Base-by-base conservation (phyloP, 148 eudicot species). In the Fagopyrum tataricum region DNA sequence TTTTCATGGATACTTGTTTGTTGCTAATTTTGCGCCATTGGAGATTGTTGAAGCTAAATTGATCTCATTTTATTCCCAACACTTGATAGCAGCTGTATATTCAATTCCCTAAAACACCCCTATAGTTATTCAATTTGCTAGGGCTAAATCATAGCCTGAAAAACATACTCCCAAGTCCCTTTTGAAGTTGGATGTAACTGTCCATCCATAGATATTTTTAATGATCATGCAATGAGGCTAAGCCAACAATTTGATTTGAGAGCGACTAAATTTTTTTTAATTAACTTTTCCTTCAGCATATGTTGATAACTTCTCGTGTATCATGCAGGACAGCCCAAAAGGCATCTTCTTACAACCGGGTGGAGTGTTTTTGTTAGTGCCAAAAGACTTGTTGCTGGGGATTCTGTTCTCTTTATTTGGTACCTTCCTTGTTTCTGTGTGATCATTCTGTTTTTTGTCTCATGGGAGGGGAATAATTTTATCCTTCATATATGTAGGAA, bases 281-380 rank as follows among this genome's bases (percentile, higher is more conserved):
- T 8, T 39, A 64, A 37, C 7, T 64, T 6, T 64, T 14, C 20
- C 69, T 64, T 59, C 59, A 26, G 67, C 41, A 10, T 61, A 64
- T 64, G 69, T 39, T 64, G 44, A 64, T 64, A 64, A 64, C 44
- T 31, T 64, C 68, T 64, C 69, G 18, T 70, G 9, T 70, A 46
- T 70, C 67, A 77, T 84, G 82, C 95, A 96, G 99, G 99, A 76
- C 99, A 96, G 87, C 99, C 99, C 39, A 96, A 96, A 84, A 85
- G 99, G 47, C 99, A 96, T 84, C 88, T 96, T 76, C 94, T 96
- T 71, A 96, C 99, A 62, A 96, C 99, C 56, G 99, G 99, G 48
- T 96, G 99, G 99, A 96, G 99, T 78, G 97, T 96, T 42, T 96
- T 96, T 86, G 99, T 96, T 80, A 96, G 99, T 90, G 99, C 99